Evolutionary conservation across 306 rosid genomes (phyloP), one percentile per base, ranked within the genome.

Genomic region (Psophocarpus tetragonolobus): DNA sequence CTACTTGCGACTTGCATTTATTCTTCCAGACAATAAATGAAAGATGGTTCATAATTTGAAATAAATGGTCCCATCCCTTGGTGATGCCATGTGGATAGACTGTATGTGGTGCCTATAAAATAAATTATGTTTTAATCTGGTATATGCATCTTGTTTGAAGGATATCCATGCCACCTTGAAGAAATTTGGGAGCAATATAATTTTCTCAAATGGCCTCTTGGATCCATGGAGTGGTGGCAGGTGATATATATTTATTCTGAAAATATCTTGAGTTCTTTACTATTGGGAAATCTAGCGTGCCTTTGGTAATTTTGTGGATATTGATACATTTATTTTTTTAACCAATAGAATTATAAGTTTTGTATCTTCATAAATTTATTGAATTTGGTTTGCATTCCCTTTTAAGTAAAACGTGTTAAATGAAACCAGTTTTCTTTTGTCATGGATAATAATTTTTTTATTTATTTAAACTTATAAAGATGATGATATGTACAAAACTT

Each of bases 201-300:
- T 93, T 73, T 93, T 93, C 93, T 89, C 97, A 63, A 89, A 88
- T 74, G 97, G 97, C 74, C 83, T 89, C 54, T 73, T 93, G 89
- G 98, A 91, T 88, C 97, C 98, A 3, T 93, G 97, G 98, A 91
- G 98, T 82, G 97, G 98, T 77, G 92, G 97, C 75, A 86, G 97
- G 98, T 93, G 78, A 84, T 77, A 50, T 15, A 60, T 57, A 38
- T 50, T 63, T 45, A 29, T 73, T 73, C 68, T 21, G 5, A 63
- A 14, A 26, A 27, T 78, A 27, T 78, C 63, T 60, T 76, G 17
- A 17, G n/a, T n/a, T n/a, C n/a, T n/a, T n/a, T n/a, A n/a, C n/a
- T n/a, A n/a, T n/a, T n/a, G n/a, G n/a, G n/a, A n/a, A n/a, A n/a
- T n/a, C n/a, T n/a, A n/a, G n/a, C n/a, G n/a, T n/a, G n/a, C n/a